Conservation (phyloP, 768 basidiomycete species). For the Amanita exitialis region DNA sequence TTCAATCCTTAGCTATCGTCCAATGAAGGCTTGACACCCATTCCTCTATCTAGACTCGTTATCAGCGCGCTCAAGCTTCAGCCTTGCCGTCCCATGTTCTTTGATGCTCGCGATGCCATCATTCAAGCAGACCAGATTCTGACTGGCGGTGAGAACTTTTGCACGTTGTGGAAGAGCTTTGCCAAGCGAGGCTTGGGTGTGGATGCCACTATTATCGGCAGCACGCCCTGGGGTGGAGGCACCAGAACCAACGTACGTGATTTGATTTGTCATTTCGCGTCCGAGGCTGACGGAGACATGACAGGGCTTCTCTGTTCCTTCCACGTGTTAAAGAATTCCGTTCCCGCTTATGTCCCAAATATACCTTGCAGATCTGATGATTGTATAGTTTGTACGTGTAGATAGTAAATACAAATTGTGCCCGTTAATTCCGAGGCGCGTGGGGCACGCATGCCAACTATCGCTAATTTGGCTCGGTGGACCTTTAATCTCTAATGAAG, state of each 20-base stretch:
- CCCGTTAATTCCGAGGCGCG: too few relatives aligned
- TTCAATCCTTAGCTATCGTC: constrained; percentile 19
- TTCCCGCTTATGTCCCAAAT: too few relatives aligned
- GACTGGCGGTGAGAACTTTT: constrained; percentile 90
- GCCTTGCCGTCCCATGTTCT: constrained; percentile 84
- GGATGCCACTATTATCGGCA: constrained; percentile 63
- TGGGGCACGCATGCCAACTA: too few relatives aligned
- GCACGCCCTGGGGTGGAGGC: constrained; percentile 92
- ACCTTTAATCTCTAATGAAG: too few relatives aligned
- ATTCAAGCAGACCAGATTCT: constrained; percentile 84
- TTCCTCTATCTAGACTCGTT: constrained; percentile 43
- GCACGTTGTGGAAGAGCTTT: constrained; percentile 81
- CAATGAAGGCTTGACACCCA: not conserved
- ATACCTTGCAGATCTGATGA: too few relatives aligned
- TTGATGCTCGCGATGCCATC: constrained; percentile 84
- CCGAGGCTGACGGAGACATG: not conserved
- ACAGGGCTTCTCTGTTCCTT: not conserved
- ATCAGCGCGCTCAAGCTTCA: constrained; percentile 93
- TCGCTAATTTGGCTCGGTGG: too few relatives aligned
- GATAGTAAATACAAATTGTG: too few relatives aligned
- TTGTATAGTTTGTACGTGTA: too few relatives aligned
- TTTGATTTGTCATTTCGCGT: not conserved
- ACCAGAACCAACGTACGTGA: constrained; percentile 52
- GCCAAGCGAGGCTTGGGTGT: constrained; percentile 71
- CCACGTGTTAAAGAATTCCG: not conserved